phyloP scores from a whole-genome alignment of 176 grass and related monocot genomes.

The Zoysia japonica region DNA sequence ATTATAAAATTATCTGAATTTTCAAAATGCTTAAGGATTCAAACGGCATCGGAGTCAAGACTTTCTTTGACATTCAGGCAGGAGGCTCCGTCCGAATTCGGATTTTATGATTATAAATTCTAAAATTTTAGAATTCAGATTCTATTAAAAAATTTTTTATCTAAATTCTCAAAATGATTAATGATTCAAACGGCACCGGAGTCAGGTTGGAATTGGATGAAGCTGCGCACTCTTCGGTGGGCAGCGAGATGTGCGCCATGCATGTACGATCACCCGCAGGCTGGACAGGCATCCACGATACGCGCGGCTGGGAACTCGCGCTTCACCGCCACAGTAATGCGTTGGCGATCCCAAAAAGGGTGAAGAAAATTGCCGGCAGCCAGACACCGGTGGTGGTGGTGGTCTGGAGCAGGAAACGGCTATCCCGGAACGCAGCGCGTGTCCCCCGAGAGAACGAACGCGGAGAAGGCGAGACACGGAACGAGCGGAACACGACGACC shows the following conservation, averaged over 20 bases:
- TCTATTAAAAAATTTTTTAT: too few species aligned
- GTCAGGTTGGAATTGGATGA: not conserved
- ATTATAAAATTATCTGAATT: too few species aligned
- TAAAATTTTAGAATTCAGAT: too few species aligned
- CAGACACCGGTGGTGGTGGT: not conserved
- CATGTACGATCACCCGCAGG: not conserved
- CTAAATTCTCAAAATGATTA: too few species aligned
- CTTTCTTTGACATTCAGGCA: too few species aligned
- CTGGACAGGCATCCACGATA: not conserved
- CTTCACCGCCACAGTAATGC: not conserved
- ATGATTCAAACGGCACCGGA: not conserved
- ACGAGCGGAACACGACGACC: not conserved
- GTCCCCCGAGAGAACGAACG: not conserved
- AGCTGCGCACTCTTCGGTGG: not conserved
- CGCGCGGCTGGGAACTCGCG: not conserved
- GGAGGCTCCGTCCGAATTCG: too few species aligned
- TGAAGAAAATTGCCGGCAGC: not conserved
- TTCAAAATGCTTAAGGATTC: too few species aligned
- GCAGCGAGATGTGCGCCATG: not conserved
- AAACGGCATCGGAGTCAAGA: too few species aligned
- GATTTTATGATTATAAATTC: too few species aligned
- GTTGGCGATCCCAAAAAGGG: not conserved
- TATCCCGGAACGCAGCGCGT: not conserved
- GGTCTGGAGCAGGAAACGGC: conserved; percentile 11
- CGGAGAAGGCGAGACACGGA: not conserved